Evolutionary conservation across 352 stramenopile species (phyloP), one percentile per base, ranked within the genome.

Genomic region (Albugo laibachii): DNA sequence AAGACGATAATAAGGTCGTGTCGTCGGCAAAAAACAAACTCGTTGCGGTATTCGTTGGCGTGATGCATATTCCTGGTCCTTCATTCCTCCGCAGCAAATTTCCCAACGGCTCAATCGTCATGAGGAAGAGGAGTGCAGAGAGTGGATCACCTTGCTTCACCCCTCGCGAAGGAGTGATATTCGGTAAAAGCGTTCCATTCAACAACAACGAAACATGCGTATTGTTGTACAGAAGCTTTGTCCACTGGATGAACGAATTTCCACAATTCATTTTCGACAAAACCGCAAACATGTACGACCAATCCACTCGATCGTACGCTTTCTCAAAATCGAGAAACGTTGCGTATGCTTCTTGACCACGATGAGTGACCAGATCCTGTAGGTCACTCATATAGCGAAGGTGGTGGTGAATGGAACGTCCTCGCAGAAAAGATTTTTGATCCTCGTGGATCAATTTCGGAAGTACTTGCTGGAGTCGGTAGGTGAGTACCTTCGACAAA

Each of bases 71-170:
- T 13, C 56, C 53, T 1, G 46, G 41, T 0, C 51, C 45, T 2
- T 41, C 46, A 14, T 46, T 47, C 0, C 18, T 27, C 1, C 53
- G 48, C 1, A 57, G n/a, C 6, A 60, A 31, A 15, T 56, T 56
- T 13, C 48, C 53, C n/a, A 63, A 42, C 1, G 48, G 56, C 37
- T 60, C 56, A 13, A 63, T 49, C 18, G 19, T 49, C 0, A 63
- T 16, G 5, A 54, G 34, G 16, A 63, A 60, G 3, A 63, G 46
- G 0, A 55, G 20, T 13, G 43, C 35, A 0, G 56, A 62, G 11
- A 63, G 40, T 21, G 56, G 52, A 40, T 58, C 47, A 5, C 55
- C 56, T 41, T 63, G 56, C 36, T 63, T 63, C 1, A 63, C 56
- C 4, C 56, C 56, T 3, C 56, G 48, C 8, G 3, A 8, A 10